Conservation (phyloP, 2,329 filamentous ascomycete genomes). For the Scytalidium sp. region DNA sequence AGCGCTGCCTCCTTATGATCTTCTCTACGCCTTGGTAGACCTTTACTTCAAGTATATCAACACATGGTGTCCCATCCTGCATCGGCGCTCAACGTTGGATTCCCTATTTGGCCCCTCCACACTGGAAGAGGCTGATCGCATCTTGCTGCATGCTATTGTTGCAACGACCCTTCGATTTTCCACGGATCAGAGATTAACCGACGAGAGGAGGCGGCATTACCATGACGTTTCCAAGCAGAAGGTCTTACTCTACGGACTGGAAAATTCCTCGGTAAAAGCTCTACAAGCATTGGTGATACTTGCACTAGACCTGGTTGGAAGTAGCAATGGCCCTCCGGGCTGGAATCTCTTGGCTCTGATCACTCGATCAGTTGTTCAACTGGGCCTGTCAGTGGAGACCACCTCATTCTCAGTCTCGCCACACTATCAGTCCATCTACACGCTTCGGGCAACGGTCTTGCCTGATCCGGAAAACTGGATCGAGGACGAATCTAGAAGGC, state of each 20-base stretch:
- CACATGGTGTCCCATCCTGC: conserved; percentile 86
- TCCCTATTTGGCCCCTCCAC: conserved; percentile 75
- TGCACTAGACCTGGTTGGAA: conserved; percentile 79
- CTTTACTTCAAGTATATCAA: conserved; percentile 80
- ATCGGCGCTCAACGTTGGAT: conserved; percentile 78
- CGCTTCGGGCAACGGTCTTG: conserved; percentile 77
- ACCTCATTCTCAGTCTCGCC: conserved; percentile 78
- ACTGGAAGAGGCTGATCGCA: conserved; percentile 76
- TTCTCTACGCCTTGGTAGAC: conserved; percentile 70
- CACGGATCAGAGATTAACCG: conserved; percentile 69
- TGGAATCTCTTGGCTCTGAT: conserved; percentile 92
- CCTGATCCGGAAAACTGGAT: conserved; percentile 83
- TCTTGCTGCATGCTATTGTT: conserved; percentile 84
- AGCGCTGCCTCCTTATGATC: conserved; percentile 71
- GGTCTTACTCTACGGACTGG: conserved; percentile 82
- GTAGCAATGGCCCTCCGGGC: conserved; percentile 83
- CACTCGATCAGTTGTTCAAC: conserved; percentile 81
- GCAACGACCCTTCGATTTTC: conserved; percentile 85
- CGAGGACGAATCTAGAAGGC: conserved; percentile 80
- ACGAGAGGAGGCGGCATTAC: conserved; percentile 70
- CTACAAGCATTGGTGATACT: conserved; percentile 85
- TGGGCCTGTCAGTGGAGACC: conserved; percentile 80
- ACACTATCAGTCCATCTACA: conserved; percentile 83
- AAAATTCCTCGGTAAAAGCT: conserved; percentile 85
- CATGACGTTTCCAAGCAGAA: conserved; percentile 80